Conservation (phyloP, 345 rosid species). For the Draba incana region DNA sequence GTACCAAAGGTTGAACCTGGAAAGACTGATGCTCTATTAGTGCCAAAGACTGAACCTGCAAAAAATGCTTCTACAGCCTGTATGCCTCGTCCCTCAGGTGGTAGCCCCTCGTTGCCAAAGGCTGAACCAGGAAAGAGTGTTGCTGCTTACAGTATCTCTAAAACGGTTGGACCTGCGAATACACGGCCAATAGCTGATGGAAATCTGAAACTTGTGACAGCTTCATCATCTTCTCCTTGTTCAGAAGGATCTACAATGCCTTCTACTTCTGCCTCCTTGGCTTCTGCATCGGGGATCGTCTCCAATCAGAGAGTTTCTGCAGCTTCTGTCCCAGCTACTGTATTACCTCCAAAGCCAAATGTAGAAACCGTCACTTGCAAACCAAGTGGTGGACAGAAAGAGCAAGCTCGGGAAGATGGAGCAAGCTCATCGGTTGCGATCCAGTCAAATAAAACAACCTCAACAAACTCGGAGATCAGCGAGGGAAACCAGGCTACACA, state of each 20-base stretch:
- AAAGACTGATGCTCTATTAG: slow-evolving; percentile 51
- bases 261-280: slow-evolving; percentile 39
- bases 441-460: slow-evolving; percentile 34
- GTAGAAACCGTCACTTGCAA: slow-evolving; percentile 39
- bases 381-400: slow-evolving; percentile 35
- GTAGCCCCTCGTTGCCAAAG: slow-evolving; percentile 27
- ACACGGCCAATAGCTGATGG: slow-evolving; percentile 45
- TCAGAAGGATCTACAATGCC: slow-evolving; percentile 42
- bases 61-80: slow-evolving; percentile 12
- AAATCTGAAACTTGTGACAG: slow-evolving; percentile 27
- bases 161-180: slow-evolving; percentile 41
- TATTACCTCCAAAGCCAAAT: slow-evolving; percentile 39
- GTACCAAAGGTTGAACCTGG: slow-evolving; percentile 62
- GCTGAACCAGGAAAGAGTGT: slow-evolving; percentile 38
- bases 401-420: slow-evolving; percentile 38
- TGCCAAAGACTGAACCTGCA: slow-evolving; percentile 40
- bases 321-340: slow-evolving; percentile 33
- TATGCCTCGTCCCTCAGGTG: slow-evolving; percentile 21
- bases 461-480: slow-evolving; percentile 36
- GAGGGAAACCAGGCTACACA: slow-evolving; percentile 32
- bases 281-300: slow-evolving; percentile 30
- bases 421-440: slow-evolving; percentile 19
- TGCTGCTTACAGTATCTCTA: slow-evolving; percentile 6
- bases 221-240: slow-evolving; percentile 43
- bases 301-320: slow-evolving; percentile 41